Conservation (phyloP, 768 basidiomycete genomes). For the Agrocybe pediades region DNA sequence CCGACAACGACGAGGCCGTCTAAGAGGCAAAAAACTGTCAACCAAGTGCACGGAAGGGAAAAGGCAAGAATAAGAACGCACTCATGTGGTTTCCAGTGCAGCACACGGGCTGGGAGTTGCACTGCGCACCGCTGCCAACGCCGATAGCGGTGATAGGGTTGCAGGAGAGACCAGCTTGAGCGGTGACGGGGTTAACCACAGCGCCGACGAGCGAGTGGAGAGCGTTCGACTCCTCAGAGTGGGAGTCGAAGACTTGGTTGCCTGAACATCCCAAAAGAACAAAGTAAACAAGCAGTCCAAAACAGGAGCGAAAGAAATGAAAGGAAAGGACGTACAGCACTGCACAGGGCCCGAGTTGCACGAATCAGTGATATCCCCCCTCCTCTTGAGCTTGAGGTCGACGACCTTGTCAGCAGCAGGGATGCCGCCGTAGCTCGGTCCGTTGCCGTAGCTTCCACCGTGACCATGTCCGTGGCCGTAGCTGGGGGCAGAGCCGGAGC, state of each 20-base stretch:
- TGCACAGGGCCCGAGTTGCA: slow-evolving; percentile 31
- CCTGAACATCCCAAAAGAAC: slow-evolving; percentile 6
- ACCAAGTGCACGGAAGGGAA: too few species aligned
- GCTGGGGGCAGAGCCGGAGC: not conserved
- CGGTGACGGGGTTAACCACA: slow-evolving; percentile 2
- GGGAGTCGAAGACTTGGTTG: slow-evolving; percentile 16
- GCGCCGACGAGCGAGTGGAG: slow-evolving; percentile 10
- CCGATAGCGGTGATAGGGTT: slow-evolving; percentile 23
- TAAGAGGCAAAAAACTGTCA: slow-evolving; percentile 1
- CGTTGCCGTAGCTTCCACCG: not conserved
- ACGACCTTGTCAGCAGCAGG: not conserved
- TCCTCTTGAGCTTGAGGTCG: not conserved
- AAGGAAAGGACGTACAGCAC: slow-evolving; percentile 22
- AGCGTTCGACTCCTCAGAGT: slow-evolving; percentile 2
- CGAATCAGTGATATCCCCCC: slow-evolving; percentile 13
- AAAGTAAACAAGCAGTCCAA: not conserved
- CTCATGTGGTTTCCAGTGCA: slow-evolving; percentile 26
- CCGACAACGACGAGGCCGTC: slow-evolving; percentile 28
- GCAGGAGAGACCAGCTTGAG: slow-evolving; percentile 19
- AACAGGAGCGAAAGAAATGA: not conserved
- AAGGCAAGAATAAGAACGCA: slow-evolving; percentile 10
- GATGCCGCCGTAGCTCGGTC: not conserved
- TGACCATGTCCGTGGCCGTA: not conserved
- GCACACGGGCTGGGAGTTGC: slow-evolving; percentile 24
- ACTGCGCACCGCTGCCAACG: slow-evolving; percentile 9